Base-by-base conservation (phyloP, 108 stramenopile genomes). In the Skeletonema costatum region DNA sequence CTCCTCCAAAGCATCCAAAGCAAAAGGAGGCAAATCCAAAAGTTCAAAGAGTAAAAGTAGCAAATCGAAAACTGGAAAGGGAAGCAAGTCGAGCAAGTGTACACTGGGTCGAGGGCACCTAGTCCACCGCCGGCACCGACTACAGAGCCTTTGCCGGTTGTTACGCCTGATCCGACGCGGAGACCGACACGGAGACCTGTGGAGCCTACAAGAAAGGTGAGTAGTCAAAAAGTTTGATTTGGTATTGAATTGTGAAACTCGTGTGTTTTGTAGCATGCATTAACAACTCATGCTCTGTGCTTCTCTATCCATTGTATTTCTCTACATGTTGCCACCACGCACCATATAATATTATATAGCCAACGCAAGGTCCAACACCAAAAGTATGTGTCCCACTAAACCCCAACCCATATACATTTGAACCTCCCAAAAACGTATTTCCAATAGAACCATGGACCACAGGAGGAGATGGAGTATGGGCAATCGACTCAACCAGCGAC, bases 381-480 rank as follows among this genome's bases (percentile, higher is more conserved):
- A 41, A 41, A 41, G 39, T 12, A 0, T 41, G 39, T 10, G 39
- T 41, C 39, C 11, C 39, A 2, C 39, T 41, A 41, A 41, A 41
- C 10, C 39, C 39, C 39, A 41, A 41, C 39, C 39, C 39, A 41
- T 41, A 41, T 12, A 41, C 39, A 41, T 41, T 41, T 10, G 39
- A 41, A 41, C 39, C 39, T 12, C 39, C 39, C 39, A 41, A 41
- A 12, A 41, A 41, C 39, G 39, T 41, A 10, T 41, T 41, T 41
- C 39, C 39, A 41, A 41, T 41, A 41, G 39, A 11, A 10, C 39
- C 39, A 41, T 80, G 72, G 72, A 60, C 62, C 6, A 80, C 72
- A 0, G 67, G 64, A 58, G 79, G 79, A 13, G 73, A 73, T 53
- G 61, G 19, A 16, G 33, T 71, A 11, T 80, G 79, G 79, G 66